These are phyloP conservation scores for Dicorynia guianensis DNA, from an alignment of 306 rosid species.

Conservation along the genomic window DNA sequence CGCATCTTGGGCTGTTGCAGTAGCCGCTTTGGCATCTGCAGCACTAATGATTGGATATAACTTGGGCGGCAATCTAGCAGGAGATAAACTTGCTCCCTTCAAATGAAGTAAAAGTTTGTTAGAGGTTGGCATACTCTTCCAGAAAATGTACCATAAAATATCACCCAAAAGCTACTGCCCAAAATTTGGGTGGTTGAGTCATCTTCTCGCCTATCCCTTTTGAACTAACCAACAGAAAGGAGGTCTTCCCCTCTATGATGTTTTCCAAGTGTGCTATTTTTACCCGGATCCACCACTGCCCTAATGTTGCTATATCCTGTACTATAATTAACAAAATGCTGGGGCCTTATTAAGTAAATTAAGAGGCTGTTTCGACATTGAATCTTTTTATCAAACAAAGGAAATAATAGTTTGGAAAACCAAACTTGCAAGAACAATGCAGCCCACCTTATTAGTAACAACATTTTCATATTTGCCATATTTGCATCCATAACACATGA, in stretches of 20 bases:
- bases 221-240: background rate
- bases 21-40: conserved; percentile 65
- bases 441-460: background rate
- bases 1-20: conserved; percentile 72
- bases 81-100: conserved; percentile 84
- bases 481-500: background rate
- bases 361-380: background rate
- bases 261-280: background rate
- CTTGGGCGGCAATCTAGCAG: conserved; percentile 49
- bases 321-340: too few species aligned
- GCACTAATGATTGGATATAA: conserved; percentile 67
- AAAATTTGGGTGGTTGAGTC: background rate
- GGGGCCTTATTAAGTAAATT: background rate
- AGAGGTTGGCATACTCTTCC: background rate
- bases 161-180: background rate
- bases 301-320: too few species aligned
- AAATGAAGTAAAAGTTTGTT: conserved; percentile 24
- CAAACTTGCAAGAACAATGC: background rate
- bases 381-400: background rate
- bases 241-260: background rate
- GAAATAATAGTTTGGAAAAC: background rate
- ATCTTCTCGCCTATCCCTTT: background rate
- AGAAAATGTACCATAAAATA: background rate
- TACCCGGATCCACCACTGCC: background rate
- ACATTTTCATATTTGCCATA: background rate